A percentile compares a stretch with the other conserved stretches of the same genome.
Evolutionary conservation across 208 protist genomes (phyloP).

Genomic region (Leishmania guyanensis): DNA sequence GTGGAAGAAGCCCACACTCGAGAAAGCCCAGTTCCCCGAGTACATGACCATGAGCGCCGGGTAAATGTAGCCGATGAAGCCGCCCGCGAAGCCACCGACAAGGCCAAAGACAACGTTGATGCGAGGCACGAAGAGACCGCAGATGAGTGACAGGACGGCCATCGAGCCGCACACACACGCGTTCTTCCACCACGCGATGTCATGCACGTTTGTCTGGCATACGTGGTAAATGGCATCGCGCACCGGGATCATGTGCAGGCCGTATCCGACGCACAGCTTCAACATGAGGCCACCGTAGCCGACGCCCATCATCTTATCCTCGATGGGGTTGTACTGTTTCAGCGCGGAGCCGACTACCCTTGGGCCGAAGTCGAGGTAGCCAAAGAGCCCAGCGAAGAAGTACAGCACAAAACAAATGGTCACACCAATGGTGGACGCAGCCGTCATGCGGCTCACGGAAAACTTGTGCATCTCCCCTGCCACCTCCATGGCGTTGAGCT

Average conservation of each 20-base stretch:
- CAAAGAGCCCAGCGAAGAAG: constrained; percentile 57
- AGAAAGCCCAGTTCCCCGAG: constrained; percentile 45
- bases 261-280: constrained; percentile 68
- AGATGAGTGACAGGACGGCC: constrained; percentile 47
- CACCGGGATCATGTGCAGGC: constrained; percentile 62
- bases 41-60: constrained; percentile 78
- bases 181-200: constrained; percentile 58
- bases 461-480: constrained; percentile 68
- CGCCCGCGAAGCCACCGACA: constrained; percentile 64
- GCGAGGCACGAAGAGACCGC: constrained; percentile 63
- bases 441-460: constrained; percentile 43
- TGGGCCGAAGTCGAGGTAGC: constrained; percentile 71
- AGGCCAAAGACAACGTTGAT: constrained; percentile 76
- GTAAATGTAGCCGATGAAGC: constrained; percentile 74
- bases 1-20: constrained; percentile 39
- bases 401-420: constrained; percentile 65
- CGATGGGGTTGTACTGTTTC: constrained; percentile 57
- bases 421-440: constrained; percentile 42
- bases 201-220: constrained; percentile 37
- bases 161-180: constrained; percentile 43
- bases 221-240: constrained; percentile 73
- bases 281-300: constrained; percentile 62
- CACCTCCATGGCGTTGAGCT: constrained; percentile 64
- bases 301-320: constrained; percentile 55
- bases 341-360: constrained; percentile 49